Percentiles rank a stretch among this genome's conserved stretches.
Evolutionary conservation across 1,284 basidiomycete genomes (phyloP).

Genomic region (Laetiporus sulphureus): DNA sequence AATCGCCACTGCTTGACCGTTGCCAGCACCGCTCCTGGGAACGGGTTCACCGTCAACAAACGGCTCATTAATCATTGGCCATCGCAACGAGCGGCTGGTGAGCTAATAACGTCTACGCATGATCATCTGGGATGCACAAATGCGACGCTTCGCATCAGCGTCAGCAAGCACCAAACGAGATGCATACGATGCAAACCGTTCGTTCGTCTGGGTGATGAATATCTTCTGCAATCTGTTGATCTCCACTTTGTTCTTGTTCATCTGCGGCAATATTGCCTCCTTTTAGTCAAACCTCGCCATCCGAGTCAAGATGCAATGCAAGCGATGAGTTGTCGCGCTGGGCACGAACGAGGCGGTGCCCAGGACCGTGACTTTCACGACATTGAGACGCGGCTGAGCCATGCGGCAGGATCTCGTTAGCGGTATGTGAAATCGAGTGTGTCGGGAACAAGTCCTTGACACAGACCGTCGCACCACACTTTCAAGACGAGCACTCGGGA

Average conservation of each 20-base stretch:
- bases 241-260: constrained; percentile 67
- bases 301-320: constrained; percentile 53
- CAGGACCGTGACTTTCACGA: constrained; percentile 65
- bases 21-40: constrained; percentile 11
- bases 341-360: constrained; percentile 76
- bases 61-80: constrained; percentile 53
- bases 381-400: too few relatives aligned
- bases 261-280: constrained; percentile 81
- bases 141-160: too few relatives aligned
- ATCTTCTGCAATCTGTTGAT: constrained; percentile 81
- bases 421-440: too few relatives aligned
- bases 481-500: too few relatives aligned
- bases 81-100: constrained; percentile 63
- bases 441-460: too few relatives aligned
- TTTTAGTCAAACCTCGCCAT: constrained; percentile 88
- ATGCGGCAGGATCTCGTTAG: too few relatives aligned
- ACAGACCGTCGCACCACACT: too few relatives aligned
- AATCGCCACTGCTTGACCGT: constrained; percentile 1
- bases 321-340: constrained; percentile 71
- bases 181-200: constrained; percentile 33
- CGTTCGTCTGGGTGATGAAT: constrained; percentile 91
- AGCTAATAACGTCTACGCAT: constrained; percentile 75
- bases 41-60: constrained; percentile 37
- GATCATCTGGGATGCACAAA: constrained; percentile 68
- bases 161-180: not conserved